Base-by-base conservation (phyloP, 495 filamentous ascomycete genomes). In the Hyaloscypha hepaticicola region DNA sequence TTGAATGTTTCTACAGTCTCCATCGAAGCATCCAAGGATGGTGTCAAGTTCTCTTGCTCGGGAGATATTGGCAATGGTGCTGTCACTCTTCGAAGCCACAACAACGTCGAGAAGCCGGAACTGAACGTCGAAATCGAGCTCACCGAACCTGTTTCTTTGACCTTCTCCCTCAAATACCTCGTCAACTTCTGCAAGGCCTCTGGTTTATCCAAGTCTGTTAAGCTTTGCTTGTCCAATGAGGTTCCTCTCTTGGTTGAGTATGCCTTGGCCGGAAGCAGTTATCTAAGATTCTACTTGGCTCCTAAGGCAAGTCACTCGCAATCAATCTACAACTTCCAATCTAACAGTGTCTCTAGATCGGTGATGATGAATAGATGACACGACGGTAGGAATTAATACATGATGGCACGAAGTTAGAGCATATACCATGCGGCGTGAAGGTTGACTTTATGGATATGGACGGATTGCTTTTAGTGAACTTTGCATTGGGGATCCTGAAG, bases 111-210 rank as follows among this genome's bases (percentile, higher is more conserved):
- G 28, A 97, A 97, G 82, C 87, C 92, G 38, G 86, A 90, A 0
- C 78, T 88, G 72, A 91, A 93, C 72, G 88, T 97, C 72, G 86
- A 91, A 65, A 97, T 99, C 69, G 85, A 90, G 67, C 86, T 99
- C 56, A 88, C 86, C 52, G 95, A 99, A 81, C 91, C 96, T 61
- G 96, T 98, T 65, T 82, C 90, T 52, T 87, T 99, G 50, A 99
- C 94, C 33, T 99, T 99, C 85, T 97, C 95, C 51, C 90, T 98
- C 70, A 99, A 99, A 79, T 99, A 99, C 80, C 87, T 99, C 5
- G 92, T 96, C 85, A 97, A 97, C 84, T 99, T 99, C 83, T 98
- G 95, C 88, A 99, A 99, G 83, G 95, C 95, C 41, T 88, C 89
- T 73, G 87, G 88, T 59, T 80, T 99, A 60, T 95, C 92, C 61